Percentiles rank a stretch among this genome's conserved stretches.
Evolutionary conservation across 192 early-diverging fungal genomes (phyloP).

Genomic region (Piromyces finnis): DNA sequence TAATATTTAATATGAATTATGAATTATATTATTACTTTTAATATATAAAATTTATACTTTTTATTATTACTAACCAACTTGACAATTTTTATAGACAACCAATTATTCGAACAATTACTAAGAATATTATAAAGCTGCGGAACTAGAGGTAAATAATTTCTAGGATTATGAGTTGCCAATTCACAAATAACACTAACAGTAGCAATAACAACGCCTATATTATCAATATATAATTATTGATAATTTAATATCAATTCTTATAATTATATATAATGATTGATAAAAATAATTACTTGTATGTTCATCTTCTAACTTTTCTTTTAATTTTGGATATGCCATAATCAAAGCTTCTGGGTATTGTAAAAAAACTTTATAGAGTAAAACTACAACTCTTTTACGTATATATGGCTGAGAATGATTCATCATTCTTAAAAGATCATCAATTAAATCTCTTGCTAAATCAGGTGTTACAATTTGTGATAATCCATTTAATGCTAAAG

Average conservation of each 20-base stretch:
- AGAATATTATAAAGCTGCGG: constrained; percentile 84
- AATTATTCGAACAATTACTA: constrained; percentile 83
- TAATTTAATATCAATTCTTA: background rate
- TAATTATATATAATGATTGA: background rate
- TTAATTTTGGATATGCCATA: constrained; percentile 61
- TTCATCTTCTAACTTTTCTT: constrained; percentile 74
- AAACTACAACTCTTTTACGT: constrained; percentile 74
- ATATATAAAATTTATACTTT: no score
- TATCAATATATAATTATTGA: background rate
- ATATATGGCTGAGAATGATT: constrained; percentile 87
- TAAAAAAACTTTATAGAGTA: constrained; percentile 72
- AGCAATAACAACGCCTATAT: constrained; percentile 67
- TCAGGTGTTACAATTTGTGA: constrained; percentile 84
- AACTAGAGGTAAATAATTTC: constrained; percentile 81
- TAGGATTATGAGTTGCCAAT: constrained; percentile 79
- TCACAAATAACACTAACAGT: constrained; percentile 95
- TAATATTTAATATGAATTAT: no score
- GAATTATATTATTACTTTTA: no score
- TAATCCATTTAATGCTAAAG: constrained; percentile 78
- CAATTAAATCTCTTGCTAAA: constrained; percentile 69
- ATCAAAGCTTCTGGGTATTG: constrained; percentile 78
- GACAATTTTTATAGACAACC: constrained; percentile 99
- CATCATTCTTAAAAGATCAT: constrained; percentile 71
- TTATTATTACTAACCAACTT: constrained; percentile 49
- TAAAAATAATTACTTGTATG: constrained; percentile 54